phyloP scores from a whole-genome alignment of 805 yeast genomes.

The Lipomyces yamadae region DNA sequence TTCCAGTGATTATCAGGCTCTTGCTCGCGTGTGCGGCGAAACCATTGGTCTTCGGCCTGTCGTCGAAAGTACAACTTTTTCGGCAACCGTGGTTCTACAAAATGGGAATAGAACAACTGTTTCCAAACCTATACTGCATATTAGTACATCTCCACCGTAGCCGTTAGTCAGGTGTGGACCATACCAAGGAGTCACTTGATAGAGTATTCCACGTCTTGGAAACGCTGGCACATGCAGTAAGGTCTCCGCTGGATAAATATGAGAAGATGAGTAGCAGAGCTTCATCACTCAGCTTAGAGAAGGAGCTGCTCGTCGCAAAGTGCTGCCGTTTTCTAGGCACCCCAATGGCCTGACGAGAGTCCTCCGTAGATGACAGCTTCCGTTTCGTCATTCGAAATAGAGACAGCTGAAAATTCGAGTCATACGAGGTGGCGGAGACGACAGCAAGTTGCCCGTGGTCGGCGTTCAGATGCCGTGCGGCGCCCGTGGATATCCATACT shows the following conservation, averaged over 20 bases:
- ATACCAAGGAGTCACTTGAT: conserved; percentile 26
- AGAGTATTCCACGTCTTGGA: conserved; percentile 17
- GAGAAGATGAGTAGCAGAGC: conserved; percentile 30
- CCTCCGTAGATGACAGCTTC: not conserved
- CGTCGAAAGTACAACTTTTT: not conserved
- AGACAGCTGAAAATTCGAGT: not conserved
- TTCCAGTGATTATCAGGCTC: conserved; percentile 23
- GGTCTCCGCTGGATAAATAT: conserved; percentile 19
- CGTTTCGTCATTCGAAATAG: not conserved
- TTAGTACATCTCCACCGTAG: not conserved
- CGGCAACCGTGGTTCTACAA: conserved; percentile 20
- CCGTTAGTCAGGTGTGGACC: not conserved
- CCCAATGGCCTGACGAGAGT: not conserved
- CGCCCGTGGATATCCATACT: not conserved
- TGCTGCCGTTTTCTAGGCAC: not conserved
- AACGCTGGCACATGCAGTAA: conserved; percentile 24
- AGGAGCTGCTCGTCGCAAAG: not conserved
- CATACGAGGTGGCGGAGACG: not conserved
- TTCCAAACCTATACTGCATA: conserved; percentile 22
- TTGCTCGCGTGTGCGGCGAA: not conserved
- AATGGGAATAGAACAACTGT: conserved; percentile 16
- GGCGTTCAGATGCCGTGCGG: not conserved
- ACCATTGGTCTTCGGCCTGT: conserved; percentile 1
- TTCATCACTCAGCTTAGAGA: conserved; percentile 26
- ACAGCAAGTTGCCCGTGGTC: no score